These are phyloP conservation scores for Candida morakotiae DNA, from an alignment of 805 yeast species.

Conservation along the genomic window DNA sequence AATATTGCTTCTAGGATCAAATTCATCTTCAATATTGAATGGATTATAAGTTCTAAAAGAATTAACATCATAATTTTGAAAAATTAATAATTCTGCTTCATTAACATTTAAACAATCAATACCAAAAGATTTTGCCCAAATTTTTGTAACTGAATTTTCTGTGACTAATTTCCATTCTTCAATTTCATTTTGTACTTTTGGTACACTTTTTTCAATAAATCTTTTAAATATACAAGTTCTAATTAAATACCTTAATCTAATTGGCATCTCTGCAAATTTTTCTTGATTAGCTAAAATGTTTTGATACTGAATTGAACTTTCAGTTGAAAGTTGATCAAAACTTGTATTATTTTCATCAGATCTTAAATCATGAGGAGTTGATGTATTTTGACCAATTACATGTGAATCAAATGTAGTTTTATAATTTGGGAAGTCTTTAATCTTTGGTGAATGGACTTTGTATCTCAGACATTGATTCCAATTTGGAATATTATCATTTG, in stretches of 20 bases:
- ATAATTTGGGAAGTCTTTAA: conserved; percentile 48
- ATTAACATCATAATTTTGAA: conserved; percentile 33
- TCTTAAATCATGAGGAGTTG: not conserved
- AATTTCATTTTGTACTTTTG: conserved; percentile 7
- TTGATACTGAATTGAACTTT: conserved; percentile 22
- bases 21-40: conserved; percentile 17
- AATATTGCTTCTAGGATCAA: conserved; percentile 18
- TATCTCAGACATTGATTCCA: conserved; percentile 49
- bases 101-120: conserved; percentile 48
- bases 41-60: conserved; percentile 21
- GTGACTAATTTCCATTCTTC: conserved; percentile 56
- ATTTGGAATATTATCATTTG: conserved; percentile 42
- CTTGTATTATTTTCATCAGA: conserved; percentile 1
- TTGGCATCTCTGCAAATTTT: conserved; percentile 44
- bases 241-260: conserved; percentile 48
- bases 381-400: conserved; percentile 15
- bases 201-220: conserved; percentile 26
- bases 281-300: conserved; percentile 22
- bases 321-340: conserved; percentile 15
- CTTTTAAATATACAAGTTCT: conserved; percentile 57
- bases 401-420: conserved; percentile 32
- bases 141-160: conserved; percentile 52
- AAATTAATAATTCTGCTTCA: conserved; percentile 45
- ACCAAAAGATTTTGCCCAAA: conserved; percentile 54
- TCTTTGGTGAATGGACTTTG: conserved; percentile 42